Percentiles rank a stretch among this genome's conserved stretches.
Evolutionary conservation across 2,329 filamentous ascomycete genomes (phyloP).

Genomic region (Diaporthe velutina): DNA sequence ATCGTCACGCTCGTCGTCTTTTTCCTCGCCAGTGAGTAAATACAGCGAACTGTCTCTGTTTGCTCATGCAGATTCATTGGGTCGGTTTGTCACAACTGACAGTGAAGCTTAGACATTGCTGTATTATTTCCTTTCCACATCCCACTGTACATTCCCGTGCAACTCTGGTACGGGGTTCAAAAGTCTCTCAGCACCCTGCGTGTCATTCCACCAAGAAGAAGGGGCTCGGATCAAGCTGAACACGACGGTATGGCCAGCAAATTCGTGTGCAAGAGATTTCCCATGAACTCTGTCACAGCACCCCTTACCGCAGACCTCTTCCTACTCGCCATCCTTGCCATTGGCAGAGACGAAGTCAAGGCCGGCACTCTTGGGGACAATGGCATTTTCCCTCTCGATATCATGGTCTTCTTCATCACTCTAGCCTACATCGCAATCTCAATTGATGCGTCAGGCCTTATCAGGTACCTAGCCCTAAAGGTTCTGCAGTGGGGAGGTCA

Average conservation of each 20-base stretch:
- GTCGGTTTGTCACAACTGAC: neutral
- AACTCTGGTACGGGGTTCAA: neutral
- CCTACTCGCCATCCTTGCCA: slow-evolving; percentile 77
- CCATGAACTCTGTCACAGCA: slow-evolving; percentile 59
- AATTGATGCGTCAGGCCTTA: slow-evolving; percentile 82
- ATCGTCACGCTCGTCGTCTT: slow-evolving; percentile 79
- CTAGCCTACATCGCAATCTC: slow-evolving; percentile 83
- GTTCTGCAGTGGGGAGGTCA: slow-evolving; percentile 77
- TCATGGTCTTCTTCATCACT: slow-evolving; percentile 83
- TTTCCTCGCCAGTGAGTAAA: slow-evolving; percentile 74
- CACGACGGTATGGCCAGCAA: neutral
- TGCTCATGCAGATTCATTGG: neutral
- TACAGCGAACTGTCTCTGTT: neutral
- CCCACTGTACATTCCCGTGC: neutral
- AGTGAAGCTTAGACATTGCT: neutral
- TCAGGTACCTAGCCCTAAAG: slow-evolving; percentile 77
- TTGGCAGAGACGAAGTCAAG: slow-evolving; percentile 74
- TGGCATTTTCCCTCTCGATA: slow-evolving; percentile 77
- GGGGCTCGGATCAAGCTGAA: neutral
- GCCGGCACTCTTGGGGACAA: slow-evolving; percentile 76
- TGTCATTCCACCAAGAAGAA: neutral
- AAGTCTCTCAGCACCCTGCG: neutral
- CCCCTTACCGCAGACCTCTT: slow-evolving; percentile 80
- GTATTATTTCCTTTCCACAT: slow-evolving; percentile 9
- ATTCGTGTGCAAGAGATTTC: slow-evolving; percentile 2